phyloP scores from a whole-genome alignment of 371 early-diverging fungal genomes.

The Choanephora cucurbitarum region DNA sequence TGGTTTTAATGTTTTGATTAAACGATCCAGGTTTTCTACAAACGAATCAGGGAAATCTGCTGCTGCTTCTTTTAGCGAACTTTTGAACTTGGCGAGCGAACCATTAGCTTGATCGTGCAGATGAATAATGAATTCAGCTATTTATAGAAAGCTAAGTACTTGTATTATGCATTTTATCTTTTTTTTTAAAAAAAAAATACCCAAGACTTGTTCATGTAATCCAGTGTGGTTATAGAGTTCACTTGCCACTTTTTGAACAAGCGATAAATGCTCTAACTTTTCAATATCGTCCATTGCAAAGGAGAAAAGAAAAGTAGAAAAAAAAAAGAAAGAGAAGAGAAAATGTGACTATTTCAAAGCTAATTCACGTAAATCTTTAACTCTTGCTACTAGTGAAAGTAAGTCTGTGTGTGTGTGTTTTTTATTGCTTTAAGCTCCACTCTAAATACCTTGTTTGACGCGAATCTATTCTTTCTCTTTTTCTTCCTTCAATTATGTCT shows the following conservation, averaged over 20 bases:
- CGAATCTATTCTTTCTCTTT: neutral
- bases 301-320: neutral
- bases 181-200: too few relatives aligned
- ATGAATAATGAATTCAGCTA: conserved; percentile 81
- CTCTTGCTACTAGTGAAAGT: too few relatives aligned
- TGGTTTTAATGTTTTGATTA: conserved; percentile 87
- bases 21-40: conserved; percentile 82
- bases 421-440: too few relatives aligned
- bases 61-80: conserved; percentile 66
- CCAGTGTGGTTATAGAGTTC: conserved; percentile 93
- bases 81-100: conserved; percentile 69
- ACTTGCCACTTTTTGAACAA: conserved; percentile 89
- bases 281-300: conserved; percentile 65
- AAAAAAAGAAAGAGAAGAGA: too few relatives aligned
- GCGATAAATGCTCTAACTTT: conserved; percentile 85
- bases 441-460: too few relatives aligned
- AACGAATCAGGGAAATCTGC: conserved; percentile 88
- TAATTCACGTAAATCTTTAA: too few relatives aligned
- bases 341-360: too few relatives aligned
- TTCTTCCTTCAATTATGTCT: too few relatives aligned
- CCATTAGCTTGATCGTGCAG: conserved; percentile 69
- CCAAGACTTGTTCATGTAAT: conserved; percentile 82
- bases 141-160: too few relatives aligned
- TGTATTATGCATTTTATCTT: too few relatives aligned
- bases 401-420: too few relatives aligned